A percentile compares a stretch with the other conserved stretches of the same genome.
phyloP scores from a whole-genome alignment of 305 asterid species.

The Plantago coronopus region DNA sequence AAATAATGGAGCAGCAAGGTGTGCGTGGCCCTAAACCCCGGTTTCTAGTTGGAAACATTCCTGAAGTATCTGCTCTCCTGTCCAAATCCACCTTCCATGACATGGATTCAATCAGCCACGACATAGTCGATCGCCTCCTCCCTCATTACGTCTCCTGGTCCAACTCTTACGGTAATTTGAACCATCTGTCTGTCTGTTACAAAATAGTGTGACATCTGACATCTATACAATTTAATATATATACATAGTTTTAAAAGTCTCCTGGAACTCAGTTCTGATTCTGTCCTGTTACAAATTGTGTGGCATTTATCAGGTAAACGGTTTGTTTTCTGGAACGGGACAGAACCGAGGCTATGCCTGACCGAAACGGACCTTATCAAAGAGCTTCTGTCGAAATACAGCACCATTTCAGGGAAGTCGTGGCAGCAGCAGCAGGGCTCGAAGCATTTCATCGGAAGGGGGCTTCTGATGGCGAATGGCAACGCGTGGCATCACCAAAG shows the following conservation, averaged over 20 bases:
- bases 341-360: constrained; percentile 77
- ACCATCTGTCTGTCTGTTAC: not conserved
- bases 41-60: constrained; percentile 67
- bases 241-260: too few relatives aligned
- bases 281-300: too few relatives aligned
- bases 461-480: constrained; percentile 87
- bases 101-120: constrained; percentile 59
- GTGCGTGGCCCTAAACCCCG: constrained; percentile 83
- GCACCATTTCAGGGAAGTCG: constrained; percentile 65
- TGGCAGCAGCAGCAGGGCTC: constrained; percentile 81
- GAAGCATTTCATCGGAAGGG: constrained; percentile 77
- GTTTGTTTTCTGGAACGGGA: constrained; percentile 76
- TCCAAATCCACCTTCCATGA: constrained; percentile 57
- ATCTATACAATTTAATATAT: too few relatives aligned
- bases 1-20: constrained; percentile 70
- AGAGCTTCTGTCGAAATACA: constrained; percentile 65
- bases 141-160: constrained; percentile 86
- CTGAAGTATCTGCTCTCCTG: constrained; percentile 59
- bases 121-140: constrained; percentile 71
- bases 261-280: not conserved
- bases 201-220: constrained; percentile 1
- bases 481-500: constrained; percentile 79
- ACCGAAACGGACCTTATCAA: constrained; percentile 60
- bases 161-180: constrained; percentile 47
- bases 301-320: constrained; percentile 47